A percentile compares a stretch with the other conserved stretches of the same genome.
These are phyloP conservation scores for Guadua angustifolia DNA, from an alignment of 176 grass and related monocot species.

Conservation along the genomic window DNA sequence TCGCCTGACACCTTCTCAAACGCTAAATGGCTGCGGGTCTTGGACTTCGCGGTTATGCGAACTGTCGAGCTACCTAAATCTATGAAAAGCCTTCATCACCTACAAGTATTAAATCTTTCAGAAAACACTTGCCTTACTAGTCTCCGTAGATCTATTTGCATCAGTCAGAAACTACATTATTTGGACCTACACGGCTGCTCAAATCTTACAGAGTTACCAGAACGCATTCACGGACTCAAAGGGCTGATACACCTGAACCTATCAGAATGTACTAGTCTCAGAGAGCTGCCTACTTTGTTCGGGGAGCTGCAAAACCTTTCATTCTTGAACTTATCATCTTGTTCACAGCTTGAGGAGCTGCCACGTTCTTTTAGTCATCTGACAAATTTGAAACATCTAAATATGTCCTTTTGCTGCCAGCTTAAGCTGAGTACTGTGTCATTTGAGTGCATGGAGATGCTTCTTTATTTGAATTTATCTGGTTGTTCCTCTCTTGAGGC, in stretches of 20 bases:
- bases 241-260: neutral
- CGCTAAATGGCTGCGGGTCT: neutral
- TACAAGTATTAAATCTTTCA: constrained; percentile 7
- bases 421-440: neutral
- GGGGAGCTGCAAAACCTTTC: neutral
- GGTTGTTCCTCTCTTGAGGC: neutral
- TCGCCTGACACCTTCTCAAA: neutral
- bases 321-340: neutral
- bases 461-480: constrained; percentile 2
- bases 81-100: neutral
- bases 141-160: neutral
- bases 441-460: neutral
- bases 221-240: neutral
- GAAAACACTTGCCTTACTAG: neutral
- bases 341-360: neutral
- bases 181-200: constrained; percentile 19
- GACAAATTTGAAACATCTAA: neutral
- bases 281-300: neutral
- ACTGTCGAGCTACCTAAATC: neutral
- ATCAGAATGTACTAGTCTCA: constrained; percentile 8
- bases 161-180: neutral
- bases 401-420: neutral
- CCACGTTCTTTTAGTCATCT: neutral
- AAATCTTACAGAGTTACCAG: neutral
- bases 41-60: neutral